phyloP scores from a whole-genome alignment of 352 stramenopile species.

The Pythium dissimile region DNA sequence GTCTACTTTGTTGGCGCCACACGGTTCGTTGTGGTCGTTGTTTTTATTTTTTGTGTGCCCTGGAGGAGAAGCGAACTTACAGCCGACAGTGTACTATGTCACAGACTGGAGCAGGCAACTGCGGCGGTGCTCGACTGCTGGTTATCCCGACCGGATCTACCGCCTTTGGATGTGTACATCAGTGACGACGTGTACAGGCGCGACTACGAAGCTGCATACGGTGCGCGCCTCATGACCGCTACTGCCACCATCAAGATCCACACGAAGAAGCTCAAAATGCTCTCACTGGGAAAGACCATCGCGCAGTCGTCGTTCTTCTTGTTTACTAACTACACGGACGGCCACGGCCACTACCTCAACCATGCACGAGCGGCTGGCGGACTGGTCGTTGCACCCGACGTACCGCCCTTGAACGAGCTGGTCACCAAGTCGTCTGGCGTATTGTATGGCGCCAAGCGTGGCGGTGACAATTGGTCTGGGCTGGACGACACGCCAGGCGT shows the following conservation, averaged over 20 bases:
- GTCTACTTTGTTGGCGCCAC: conserved; percentile 31
- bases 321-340: conserved; percentile 46
- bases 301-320: conserved; percentile 43
- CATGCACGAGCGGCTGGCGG: conserved; percentile 39
- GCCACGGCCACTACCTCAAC: conserved; percentile 61
- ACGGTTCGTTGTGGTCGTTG: background rate
- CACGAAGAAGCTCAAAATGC: conserved; percentile 22
- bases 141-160: conserved; percentile 37
- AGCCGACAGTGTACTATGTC: conserved; percentile 23
- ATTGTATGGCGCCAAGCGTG: conserved; percentile 32
- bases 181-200: conserved; percentile 30
- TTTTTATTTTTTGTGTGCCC: background rate
- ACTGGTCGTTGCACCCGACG: conserved; percentile 39
- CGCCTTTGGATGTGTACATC: conserved; percentile 45
- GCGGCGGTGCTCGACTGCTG: conserved; percentile 44
- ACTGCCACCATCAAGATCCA: conserved; percentile 29
- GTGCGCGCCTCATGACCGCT: background rate
- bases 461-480: conserved; percentile 32
- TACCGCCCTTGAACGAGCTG: conserved; percentile 57
- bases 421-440: conserved; percentile 36
- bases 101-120: conserved; percentile 52
- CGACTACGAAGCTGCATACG: background rate
- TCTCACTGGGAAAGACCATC: conserved; percentile 43
- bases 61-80: background rate
- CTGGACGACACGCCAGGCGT: conserved; percentile 36